Conservation (phyloP, 2,329 filamentous ascomycete genomes). For the Epichloe amarillans region DNA sequence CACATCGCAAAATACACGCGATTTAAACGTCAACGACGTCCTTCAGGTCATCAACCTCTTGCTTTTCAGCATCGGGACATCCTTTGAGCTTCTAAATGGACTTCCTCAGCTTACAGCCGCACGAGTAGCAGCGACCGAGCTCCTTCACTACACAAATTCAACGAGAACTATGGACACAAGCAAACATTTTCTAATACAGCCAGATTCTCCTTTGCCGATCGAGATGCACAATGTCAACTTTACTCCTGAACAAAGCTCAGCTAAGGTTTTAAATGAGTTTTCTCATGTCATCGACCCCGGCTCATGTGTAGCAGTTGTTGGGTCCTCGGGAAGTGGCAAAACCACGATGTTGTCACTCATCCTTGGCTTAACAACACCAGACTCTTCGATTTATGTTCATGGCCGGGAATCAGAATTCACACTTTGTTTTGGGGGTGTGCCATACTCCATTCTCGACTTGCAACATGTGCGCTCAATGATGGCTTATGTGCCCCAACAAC, state of each 20-base stretch:
- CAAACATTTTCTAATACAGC: constrained; percentile 21
- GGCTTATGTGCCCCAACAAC: constrained; percentile 55
- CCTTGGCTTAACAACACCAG: constrained; percentile 51
- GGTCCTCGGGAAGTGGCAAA: constrained; percentile 80
- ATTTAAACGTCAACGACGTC: constrained; percentile 42
- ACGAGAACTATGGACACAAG: background rate
- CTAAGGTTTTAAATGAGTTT: background rate
- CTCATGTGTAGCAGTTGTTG: constrained; percentile 65
- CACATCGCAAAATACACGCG: constrained; percentile 32
- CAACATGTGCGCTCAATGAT: constrained; percentile 45
- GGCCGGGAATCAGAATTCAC: constrained; percentile 11
- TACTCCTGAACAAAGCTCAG: background rate
- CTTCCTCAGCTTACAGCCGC: constrained; percentile 72
- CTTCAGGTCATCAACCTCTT: constrained; percentile 70
- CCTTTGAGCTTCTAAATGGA: constrained; percentile 54
- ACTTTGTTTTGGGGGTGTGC: constrained; percentile 44
- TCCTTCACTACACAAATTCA: constrained; percentile 52
- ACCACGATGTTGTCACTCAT: constrained; percentile 69
- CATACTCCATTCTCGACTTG: constrained; percentile 47
- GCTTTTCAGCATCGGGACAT: constrained; percentile 68
- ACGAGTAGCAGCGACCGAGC: constrained; percentile 55
- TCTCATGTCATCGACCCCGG: constrained; percentile 50
- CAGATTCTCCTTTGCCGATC: constrained; percentile 29
- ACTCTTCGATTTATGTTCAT: background rate
- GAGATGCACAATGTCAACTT: constrained; percentile 47